phyloP scores from a whole-genome alignment of 108 stramenopile species.

The Hondaea fermentalgiana region DNA sequence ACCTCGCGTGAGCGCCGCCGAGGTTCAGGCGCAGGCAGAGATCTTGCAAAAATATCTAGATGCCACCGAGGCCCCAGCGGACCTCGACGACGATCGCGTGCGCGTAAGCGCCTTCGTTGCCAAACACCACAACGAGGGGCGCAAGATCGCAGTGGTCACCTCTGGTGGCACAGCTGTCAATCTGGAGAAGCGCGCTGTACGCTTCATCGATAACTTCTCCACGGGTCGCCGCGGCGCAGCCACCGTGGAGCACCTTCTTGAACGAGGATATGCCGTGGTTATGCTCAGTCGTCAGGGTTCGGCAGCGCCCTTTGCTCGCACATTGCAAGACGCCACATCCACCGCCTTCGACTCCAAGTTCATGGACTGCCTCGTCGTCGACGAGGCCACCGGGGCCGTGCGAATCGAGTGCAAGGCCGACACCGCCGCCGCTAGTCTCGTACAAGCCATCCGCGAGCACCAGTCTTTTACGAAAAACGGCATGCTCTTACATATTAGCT shows the following conservation, averaged over 20 bases:
- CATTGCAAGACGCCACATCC: conserved; percentile 22
- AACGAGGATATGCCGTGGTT: conserved; percentile 37
- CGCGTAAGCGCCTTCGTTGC: neutral
- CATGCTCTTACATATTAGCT: conserved; percentile 7
- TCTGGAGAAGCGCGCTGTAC: conserved; percentile 50
- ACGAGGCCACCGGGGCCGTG: neutral
- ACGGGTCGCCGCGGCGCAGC: conserved; percentile 44
- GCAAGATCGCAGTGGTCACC: conserved; percentile 36
- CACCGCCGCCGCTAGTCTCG: neutral
- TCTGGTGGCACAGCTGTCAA: conserved; percentile 51
- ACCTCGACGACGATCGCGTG: neutral
- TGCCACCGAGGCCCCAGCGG: neutral
- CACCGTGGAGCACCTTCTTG: conserved; percentile 42
- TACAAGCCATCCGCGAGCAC: neutral
- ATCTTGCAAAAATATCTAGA: neutral
- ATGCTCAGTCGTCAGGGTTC: conserved; percentile 34
- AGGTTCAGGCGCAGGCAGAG: neutral
- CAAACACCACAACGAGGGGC: neutral
- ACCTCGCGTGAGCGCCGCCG: neutral
- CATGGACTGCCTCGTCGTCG: neutral
- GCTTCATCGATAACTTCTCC: conserved; percentile 55
- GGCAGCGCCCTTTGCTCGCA: conserved; percentile 29
- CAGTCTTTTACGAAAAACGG: neutral
- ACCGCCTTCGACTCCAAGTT: neutral
- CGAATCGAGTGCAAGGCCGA: neutral